Base-by-base conservation (phyloP, 345 rosid species). In the Salix suchowensis region DNA sequence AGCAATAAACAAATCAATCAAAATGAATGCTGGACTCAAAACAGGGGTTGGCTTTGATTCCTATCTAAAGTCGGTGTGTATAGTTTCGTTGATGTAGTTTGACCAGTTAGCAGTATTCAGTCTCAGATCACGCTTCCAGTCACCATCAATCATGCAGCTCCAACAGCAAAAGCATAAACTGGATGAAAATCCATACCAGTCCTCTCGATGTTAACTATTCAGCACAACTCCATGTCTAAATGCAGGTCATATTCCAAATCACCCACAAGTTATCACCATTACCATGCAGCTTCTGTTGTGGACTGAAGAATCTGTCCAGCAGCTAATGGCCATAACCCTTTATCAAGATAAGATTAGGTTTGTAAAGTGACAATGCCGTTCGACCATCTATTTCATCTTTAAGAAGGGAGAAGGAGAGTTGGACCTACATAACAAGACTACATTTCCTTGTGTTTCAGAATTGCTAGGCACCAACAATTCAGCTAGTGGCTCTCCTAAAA, bases 201-300 rank as follows among this genome's bases (percentile, higher is more conserved):
- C n/a, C 40, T 14, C 19, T 42, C 69, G 30, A 10, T 55, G 21
- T 30, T 21, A 54, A 39, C 19, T 10, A 30, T 15, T 5, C 42
- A 2, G 46, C 12, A n/a, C 36, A 76, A 44, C 28, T 50, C 36
- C 67, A 70, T 7, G 48, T 67, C 68, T 42, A 60, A 60, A 67
- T 30, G 36, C 62, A 15, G 42, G 23, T 66, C 26, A 5, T 14
- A 23, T n/a, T 44, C 34, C 64, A 70, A 62, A 30, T 70, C 37
- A 52, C 55, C 24, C 34, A 15, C 21, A 24, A 10, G 36, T 10
- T n/a, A 64, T 28, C 23, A 46, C 98, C 98, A 78, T 86, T 91
- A 30, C 34, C 50, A 7, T 15, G 66, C 32, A 24, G n/a, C 13
- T 65, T 7, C 19, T 7, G 55, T 28, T 19, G 71, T 60, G 60